These are phyloP conservation scores for Aspergillus pseudoglaucus DNA, from an alignment of 2,329 filamentous ascomycete species.

Conservation along the genomic window DNA sequence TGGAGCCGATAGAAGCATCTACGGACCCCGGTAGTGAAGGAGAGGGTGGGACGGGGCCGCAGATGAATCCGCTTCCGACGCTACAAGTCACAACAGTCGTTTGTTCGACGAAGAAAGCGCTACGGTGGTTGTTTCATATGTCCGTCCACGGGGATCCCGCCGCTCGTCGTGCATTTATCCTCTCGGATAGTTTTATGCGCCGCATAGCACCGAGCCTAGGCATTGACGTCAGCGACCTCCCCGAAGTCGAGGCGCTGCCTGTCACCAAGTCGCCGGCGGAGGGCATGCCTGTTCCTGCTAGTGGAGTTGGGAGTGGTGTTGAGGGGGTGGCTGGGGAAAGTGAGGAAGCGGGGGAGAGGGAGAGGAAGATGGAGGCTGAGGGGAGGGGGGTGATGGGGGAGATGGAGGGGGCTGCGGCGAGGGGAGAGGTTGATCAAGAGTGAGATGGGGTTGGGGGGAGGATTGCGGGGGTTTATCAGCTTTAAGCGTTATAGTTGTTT, in stretches of 20 bases:
- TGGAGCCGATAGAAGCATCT: not conserved
- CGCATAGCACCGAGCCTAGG: slow-evolving; percentile 26
- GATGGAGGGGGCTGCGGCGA: not conserved
- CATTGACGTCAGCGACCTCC: slow-evolving; percentile 25
- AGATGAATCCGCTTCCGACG: not conserved
- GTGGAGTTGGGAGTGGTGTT: too few relatives aligned
- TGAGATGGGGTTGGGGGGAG: not conserved
- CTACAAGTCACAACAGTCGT: slow-evolving; percentile 15
- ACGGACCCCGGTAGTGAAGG: not conserved
- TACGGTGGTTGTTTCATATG: slow-evolving; percentile 33
- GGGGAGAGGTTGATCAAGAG: not conserved
- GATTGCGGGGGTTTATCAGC: not conserved
- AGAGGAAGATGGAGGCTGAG: not conserved
- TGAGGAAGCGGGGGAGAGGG: not conserved
- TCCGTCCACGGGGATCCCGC: slow-evolving; percentile 20
- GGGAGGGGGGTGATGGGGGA: not conserved
- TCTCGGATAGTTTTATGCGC: slow-evolving; percentile 27
- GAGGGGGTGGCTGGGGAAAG: not conserved
- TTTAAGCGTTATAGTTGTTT: too few relatives aligned
- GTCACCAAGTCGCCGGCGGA: not conserved
- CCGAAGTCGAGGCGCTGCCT: slow-evolving; percentile 11
- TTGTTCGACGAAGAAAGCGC: slow-evolving; percentile 27
- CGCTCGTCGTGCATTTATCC: slow-evolving; percentile 28
- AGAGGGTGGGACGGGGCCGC: not conserved
- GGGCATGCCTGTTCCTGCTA: not conserved